Conservation (phyloP, 2,329 filamentous ascomycete species). For the Calonectria montana region DNA sequence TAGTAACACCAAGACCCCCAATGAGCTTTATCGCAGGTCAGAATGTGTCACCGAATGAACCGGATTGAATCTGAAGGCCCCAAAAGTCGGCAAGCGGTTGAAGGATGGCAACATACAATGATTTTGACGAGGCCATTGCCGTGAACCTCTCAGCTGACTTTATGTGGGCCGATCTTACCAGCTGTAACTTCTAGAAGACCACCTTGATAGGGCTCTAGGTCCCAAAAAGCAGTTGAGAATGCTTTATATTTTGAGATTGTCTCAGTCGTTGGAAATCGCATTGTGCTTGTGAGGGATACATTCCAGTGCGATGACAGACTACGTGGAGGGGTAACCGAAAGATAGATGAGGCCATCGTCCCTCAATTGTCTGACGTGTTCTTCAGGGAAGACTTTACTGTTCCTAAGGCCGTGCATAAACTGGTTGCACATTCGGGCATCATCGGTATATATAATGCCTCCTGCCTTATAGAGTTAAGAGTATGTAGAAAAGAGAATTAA, state of each 20-base stretch:
- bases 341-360: no score
- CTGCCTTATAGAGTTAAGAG: no score
- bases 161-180: neutral
- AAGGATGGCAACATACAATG: neutral
- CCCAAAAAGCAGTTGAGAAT: neutral
- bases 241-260: neutral
- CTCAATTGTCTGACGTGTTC: no score
- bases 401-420: no score
- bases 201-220: neutral
- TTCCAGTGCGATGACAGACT: neutral
- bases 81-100: no score
- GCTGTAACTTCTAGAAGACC: neutral
- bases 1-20: neutral
- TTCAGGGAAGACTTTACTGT: no score
- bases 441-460: no score
- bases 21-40: neutral
- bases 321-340: neutral
- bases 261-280: neutral
- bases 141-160: slow-evolving; percentile 3
- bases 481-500: no score
- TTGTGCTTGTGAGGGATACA: neutral
- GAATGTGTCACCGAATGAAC: neutral
- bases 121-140: neutral
- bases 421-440: no score
- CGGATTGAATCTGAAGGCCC: no score